phyloP scores from a whole-genome alignment of 2,329 filamentous ascomycete species.

The Iodosphaeria phyllophila region DNA sequence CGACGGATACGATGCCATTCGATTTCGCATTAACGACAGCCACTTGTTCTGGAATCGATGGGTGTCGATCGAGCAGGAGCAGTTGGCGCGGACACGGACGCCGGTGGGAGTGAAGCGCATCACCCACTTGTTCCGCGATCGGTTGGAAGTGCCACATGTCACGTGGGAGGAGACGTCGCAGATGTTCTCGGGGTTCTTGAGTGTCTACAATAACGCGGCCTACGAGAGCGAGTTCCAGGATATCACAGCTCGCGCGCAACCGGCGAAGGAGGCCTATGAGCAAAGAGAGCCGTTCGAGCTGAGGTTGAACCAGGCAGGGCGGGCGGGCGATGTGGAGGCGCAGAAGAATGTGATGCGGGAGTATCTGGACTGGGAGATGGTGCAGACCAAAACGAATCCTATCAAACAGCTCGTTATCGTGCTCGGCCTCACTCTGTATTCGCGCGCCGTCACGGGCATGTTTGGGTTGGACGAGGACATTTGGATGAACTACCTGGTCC shows the following conservation, averaged over 20 bases:
- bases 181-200: slow-evolving; percentile 56
- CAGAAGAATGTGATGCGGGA: slow-evolving; percentile 34
- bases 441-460: slow-evolving; percentile 50
- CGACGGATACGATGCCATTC: slow-evolving; percentile 51
- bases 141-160: slow-evolving; percentile 53
- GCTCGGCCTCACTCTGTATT: slow-evolving; percentile 50
- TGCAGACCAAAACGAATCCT: slow-evolving; percentile 37
- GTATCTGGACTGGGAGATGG: slow-evolving; percentile 77
- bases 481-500: slow-evolving; percentile 75
- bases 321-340: slow-evolving; percentile 33
- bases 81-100: slow-evolving; percentile 37
- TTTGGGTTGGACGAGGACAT: slow-evolving; percentile 56
- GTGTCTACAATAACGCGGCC: slow-evolving; percentile 47
- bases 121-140: slow-evolving; percentile 49
- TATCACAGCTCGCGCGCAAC: slow-evolving; percentile 40
- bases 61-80: slow-evolving; percentile 51
- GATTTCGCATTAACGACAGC: slow-evolving; percentile 59
- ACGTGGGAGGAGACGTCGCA: slow-evolving; percentile 61
- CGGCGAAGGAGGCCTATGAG: slow-evolving; percentile 43
- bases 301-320: slow-evolving; percentile 38
- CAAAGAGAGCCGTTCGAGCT: slow-evolving; percentile 51
- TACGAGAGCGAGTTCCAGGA: slow-evolving; percentile 60
- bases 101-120: slow-evolving; percentile 42
- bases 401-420: slow-evolving; percentile 26
- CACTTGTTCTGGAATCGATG: slow-evolving; percentile 66